phyloP scores from a whole-genome alignment of 352 stramenopile genomes.

The Phytopythium helicoides region DNA sequence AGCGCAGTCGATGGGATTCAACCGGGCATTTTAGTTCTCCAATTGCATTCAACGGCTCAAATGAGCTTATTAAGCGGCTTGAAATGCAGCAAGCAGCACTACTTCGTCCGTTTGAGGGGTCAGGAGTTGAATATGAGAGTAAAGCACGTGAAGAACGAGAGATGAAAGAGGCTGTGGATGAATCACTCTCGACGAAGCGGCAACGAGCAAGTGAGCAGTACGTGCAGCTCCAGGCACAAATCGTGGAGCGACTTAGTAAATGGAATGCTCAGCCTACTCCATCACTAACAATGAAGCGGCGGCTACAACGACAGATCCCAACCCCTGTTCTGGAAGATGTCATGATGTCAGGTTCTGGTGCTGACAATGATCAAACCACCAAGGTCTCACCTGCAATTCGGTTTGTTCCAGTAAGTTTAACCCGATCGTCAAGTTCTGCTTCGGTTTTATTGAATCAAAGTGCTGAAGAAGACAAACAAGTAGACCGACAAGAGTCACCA shows the following conservation, averaged over 20 bases:
- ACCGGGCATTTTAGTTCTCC: slow-evolving; percentile 24
- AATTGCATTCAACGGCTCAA: slow-evolving; percentile 5
- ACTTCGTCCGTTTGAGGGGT: not conserved
- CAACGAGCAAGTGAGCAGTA: slow-evolving; percentile 22
- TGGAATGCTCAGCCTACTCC: slow-evolving; percentile 1
- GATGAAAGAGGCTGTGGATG: slow-evolving; percentile 5
- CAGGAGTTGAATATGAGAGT: not conserved
- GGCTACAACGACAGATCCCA: too few relatives aligned
- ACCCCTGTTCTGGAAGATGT: too few relatives aligned
- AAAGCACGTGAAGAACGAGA: slow-evolving; percentile 8
- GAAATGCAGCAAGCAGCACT: slow-evolving; percentile 15
- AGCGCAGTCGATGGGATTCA: slow-evolving; percentile 51
- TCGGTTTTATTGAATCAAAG: too few relatives aligned
- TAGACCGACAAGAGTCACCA: not conserved
- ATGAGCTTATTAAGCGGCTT: slow-evolving; percentile 20
- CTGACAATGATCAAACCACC: too few relatives aligned
- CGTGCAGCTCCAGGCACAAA: slow-evolving; percentile 14
- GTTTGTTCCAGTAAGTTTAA: too few relatives aligned
- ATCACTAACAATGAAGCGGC: too few relatives aligned
- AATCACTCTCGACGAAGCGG: not conserved
- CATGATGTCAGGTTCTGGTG: too few relatives aligned
- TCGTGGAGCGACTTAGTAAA: slow-evolving; percentile 16
- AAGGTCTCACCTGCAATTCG: too few relatives aligned
- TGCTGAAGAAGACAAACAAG: too few relatives aligned
- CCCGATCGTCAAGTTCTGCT: too few relatives aligned